phyloP scores from a whole-genome alignment of 1,284 basidiomycete genomes.

The Hortiboletus rubellus region DNA sequence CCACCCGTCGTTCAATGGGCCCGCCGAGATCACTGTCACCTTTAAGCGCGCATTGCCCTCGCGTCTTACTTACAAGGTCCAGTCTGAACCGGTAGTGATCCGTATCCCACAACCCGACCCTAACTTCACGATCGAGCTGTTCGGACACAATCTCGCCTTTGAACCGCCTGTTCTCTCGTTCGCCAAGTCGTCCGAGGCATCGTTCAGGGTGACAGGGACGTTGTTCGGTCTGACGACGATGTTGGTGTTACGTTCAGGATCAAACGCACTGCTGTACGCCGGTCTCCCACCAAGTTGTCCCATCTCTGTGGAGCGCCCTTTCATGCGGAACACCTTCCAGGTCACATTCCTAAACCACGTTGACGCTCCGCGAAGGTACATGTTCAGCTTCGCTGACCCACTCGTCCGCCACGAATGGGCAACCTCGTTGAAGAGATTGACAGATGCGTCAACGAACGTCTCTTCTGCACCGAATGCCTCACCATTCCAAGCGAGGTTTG shows the following conservation, averaged over 20 bases:
- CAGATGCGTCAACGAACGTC: slow-evolving; percentile 44
- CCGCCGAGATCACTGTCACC: slow-evolving; percentile 56
- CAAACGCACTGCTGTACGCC: slow-evolving; percentile 77
- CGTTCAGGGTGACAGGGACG: slow-evolving; percentile 84
- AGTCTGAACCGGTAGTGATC: slow-evolving; percentile 83
- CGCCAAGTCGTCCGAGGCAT: slow-evolving; percentile 69
- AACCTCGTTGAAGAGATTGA: slow-evolving; percentile 66
- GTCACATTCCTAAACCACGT: slow-evolving; percentile 77
- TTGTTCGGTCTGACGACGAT: slow-evolving; percentile 81
- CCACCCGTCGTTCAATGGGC: slow-evolving; percentile 42
- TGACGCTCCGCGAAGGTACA: slow-evolving; percentile 78
- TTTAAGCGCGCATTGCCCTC: slow-evolving; percentile 74
- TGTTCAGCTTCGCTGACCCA: slow-evolving; percentile 87
- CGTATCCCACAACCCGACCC: slow-evolving; percentile 81
- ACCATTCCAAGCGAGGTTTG: slow-evolving; percentile 47
- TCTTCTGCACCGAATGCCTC: slow-evolving; percentile 37
- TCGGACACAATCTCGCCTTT: slow-evolving; percentile 83
- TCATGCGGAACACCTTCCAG: slow-evolving; percentile 94
- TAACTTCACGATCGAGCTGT: slow-evolving; percentile 74
- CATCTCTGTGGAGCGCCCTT: slow-evolving; percentile 82
- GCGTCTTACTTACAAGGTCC: slow-evolving; percentile 78
- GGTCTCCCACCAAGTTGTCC: slow-evolving; percentile 75
- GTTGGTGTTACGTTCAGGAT: slow-evolving; percentile 76
- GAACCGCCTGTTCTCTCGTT: slow-evolving; percentile 84
- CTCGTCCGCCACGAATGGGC: slow-evolving; percentile 76